phyloP scores from a whole-genome alignment of 441 rosid genomes.

The Croton laevigatus region DNA sequence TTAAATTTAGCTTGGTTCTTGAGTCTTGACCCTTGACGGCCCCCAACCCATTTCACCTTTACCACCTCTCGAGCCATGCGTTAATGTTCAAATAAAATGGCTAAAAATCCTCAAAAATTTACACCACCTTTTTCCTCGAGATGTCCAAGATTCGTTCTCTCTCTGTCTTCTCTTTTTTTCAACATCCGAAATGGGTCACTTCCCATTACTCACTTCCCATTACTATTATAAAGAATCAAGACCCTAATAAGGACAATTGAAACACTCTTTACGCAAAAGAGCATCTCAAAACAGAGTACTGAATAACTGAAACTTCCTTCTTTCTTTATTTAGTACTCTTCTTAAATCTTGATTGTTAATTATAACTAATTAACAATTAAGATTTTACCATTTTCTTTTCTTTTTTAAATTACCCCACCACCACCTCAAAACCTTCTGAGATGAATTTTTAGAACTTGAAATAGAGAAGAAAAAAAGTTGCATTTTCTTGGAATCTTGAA shows the following conservation, averaged over 20 bases:
- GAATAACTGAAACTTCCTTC: too few species aligned
- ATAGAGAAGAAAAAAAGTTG: background rate
- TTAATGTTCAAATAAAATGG: slow-evolving; percentile 5
- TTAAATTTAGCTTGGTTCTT: too few species aligned
- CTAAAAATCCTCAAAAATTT: slow-evolving; percentile 6
- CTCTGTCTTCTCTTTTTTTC: slow-evolving; percentile 12
- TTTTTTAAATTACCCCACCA: background rate
- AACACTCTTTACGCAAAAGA: slow-evolving; percentile 6
- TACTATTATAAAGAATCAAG: slow-evolving; percentile 34
- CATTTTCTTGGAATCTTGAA: background rate
- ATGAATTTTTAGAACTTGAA: background rate
- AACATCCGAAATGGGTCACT: slow-evolving; percentile 25
- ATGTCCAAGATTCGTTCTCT: slow-evolving; percentile 25
- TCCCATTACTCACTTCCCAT: background rate
- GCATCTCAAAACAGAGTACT: too few species aligned
- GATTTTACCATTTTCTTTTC: background rate
- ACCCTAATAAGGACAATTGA: slow-evolving; percentile 3
- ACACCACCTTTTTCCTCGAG: slow-evolving; percentile 45
- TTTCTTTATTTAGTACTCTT: background rate
- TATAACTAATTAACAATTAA: background rate
- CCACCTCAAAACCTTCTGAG: background rate
- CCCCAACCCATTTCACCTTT: background rate
- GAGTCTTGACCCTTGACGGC: too few species aligned
- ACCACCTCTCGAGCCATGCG: background rate
- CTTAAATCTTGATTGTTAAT: too few species aligned